Base-by-base conservation (phyloP, 2,329 filamentous ascomycete genomes). In the Fusarium sp. region DNA sequence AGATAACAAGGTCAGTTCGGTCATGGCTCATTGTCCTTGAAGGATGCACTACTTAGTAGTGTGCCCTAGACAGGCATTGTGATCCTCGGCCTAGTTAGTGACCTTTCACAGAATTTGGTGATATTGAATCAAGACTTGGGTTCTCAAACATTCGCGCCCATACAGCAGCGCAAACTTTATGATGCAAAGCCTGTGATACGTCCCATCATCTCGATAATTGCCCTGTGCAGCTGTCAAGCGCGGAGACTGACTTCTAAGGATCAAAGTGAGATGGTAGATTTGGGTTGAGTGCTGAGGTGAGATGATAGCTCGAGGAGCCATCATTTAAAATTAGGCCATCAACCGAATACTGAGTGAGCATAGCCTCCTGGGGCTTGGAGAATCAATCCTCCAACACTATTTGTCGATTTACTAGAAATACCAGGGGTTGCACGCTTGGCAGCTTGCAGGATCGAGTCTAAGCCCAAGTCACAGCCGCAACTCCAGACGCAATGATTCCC, bases 381-480 rank as follows among this genome's bases (percentile, higher is more conserved):
- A 17, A 1, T 1, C 0, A 1, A 10, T 3, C 8, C 13, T 1
- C 3, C 1, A 4, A 11, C 25, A n/a, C 13, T 4, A 32, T 50
- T 43, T 14, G 19, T n/a, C 23, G 17, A 15, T 14, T 6, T 21
- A 14, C 11, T 10, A 4, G 15, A 9, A 19, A 6, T 4, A 31
- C 8, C 14, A 7, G 10, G 35, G 36, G 21, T 25, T 9, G 21
- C 27, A 42, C 31, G 37, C 37, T 51, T n/a, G n/a, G 37, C 32
- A 53, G 37, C 6, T 15, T 10, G 10, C 1, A 14, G 46, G 8
- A 32, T 32, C 8, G n/a, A 6, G 32, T 19, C 32, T 9, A 44
- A 32, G 46, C 25, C 32, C 9, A 32, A 13, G 7, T 31, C 25
- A 15, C 17, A 13, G 10, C 9, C 14, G 31, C 14, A n/a, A 4